Conservation (phyloP, 2,329 filamentous ascomycete genomes). For the Aspergillus alliaceus region DNA sequence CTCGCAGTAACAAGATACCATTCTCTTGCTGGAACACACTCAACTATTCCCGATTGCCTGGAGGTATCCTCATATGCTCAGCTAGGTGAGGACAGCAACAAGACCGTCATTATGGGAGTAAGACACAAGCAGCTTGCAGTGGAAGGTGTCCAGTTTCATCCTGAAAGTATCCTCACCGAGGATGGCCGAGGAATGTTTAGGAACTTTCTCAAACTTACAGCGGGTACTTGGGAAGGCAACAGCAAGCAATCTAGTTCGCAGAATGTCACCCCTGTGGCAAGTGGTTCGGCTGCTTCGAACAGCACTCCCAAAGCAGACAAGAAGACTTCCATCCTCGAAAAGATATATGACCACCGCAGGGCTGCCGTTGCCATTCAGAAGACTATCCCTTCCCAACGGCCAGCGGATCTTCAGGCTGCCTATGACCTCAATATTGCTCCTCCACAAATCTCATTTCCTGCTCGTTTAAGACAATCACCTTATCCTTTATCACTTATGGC, state of each 20-base stretch:
- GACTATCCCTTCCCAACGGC: slow-evolving; percentile 78
- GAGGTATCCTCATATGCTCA: slow-evolving; percentile 90
- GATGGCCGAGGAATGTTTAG: slow-evolving; percentile 85
- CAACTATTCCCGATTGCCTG: slow-evolving; percentile 79
- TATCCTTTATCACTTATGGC: slow-evolving; percentile 94
- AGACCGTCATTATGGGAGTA: slow-evolving; percentile 93
- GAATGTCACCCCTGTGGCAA: slow-evolving; percentile 16
- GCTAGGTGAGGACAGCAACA: slow-evolving; percentile 66
- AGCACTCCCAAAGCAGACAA: slow-evolving; percentile 46
- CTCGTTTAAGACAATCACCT: slow-evolving; percentile 75
- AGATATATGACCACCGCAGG: slow-evolving; percentile 82
- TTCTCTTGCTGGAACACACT: slow-evolving; percentile 87
- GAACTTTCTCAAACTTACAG: slow-evolving; percentile 85
- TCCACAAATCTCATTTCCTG: slow-evolving; percentile 76
- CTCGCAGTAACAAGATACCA: slow-evolving; percentile 94
- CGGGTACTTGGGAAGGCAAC: slow-evolving; percentile 89
- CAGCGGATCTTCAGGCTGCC: slow-evolving; percentile 78
- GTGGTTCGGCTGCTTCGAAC: slow-evolving; percentile 15
- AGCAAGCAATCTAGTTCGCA: slow-evolving; percentile 40
- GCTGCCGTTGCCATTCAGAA: slow-evolving; percentile 78
- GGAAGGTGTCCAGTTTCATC: slow-evolving; percentile 98
- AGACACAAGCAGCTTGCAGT: slow-evolving; percentile 86
- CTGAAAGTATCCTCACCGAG: slow-evolving; percentile 92
- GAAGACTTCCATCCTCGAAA: slow-evolving; percentile 83
- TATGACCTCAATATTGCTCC: slow-evolving; percentile 84